These are phyloP conservation scores for Eucalyptus pauciflora DNA, from an alignment of 345 rosid genomes.

Conservation along the genomic window DNA sequence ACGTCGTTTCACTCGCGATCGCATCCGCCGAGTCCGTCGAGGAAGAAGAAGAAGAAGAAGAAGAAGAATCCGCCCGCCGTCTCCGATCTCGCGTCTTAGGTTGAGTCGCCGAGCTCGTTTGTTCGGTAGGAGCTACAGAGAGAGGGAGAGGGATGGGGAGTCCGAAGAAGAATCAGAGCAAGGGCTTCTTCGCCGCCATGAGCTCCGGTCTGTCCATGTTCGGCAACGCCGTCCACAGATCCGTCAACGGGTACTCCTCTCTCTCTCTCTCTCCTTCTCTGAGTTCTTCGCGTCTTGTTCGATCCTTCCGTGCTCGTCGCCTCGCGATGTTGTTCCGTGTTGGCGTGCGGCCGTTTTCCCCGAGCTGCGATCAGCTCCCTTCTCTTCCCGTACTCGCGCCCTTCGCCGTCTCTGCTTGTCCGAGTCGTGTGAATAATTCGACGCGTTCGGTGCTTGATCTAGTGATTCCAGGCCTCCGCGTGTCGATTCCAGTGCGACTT, in stretches of 20 bases:
- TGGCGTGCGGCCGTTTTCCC: background rate
- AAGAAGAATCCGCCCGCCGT: background rate
- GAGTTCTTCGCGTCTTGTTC: background rate
- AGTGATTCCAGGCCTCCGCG: background rate
- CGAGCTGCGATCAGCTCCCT: background rate
- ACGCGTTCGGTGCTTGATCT: background rate
- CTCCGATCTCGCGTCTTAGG: background rate
- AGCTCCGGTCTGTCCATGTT: constrained; percentile 53
- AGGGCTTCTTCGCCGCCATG: constrained; percentile 64
- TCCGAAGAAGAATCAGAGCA: constrained; percentile 36
- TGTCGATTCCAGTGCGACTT: background rate
- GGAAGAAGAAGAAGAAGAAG: background rate
- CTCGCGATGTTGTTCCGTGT: background rate
- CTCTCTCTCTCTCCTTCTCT: too few species aligned
- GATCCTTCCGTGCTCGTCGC: background rate
- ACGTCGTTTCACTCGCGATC: background rate
- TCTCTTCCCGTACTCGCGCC: background rate
- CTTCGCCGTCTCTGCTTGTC: background rate
- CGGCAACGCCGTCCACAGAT: constrained; percentile 61
- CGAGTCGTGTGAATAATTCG: background rate
- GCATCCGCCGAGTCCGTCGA: background rate
- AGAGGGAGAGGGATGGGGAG: constrained; percentile 17
- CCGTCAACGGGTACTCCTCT: constrained; percentile 38
- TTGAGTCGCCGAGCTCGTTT: background rate
- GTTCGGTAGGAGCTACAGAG: background rate